A percentile compares a stretch with the other conserved stretches of the same genome.
phyloP scores from a whole-genome alignment of 2,329 filamentous ascomycete species.

The Pseudogymnoascus sp. region DNA sequence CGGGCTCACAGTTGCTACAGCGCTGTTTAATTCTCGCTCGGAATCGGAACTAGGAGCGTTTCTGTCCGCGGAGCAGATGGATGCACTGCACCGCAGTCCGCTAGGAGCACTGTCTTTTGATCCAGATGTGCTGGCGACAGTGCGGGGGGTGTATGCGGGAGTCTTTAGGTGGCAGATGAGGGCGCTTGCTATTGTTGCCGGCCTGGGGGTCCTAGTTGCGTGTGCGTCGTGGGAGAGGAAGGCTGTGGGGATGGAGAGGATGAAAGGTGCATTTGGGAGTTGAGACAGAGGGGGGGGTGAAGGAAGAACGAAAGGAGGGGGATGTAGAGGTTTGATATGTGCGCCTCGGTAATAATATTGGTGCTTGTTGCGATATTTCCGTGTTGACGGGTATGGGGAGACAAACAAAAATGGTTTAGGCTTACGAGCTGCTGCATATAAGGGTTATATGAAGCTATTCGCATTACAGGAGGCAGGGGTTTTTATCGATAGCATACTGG shows the following conservation, averaged over 20 bases:
- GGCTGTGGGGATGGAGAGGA: slow-evolving; percentile 2
- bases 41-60: neutral
- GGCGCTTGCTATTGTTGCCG: neutral
- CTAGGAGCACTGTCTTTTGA: neutral
- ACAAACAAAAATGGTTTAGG: neutral
- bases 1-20: slow-evolving; percentile 51
- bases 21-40: slow-evolving; percentile 36
- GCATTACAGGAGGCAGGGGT: neutral
- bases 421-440: neutral
- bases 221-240: neutral
- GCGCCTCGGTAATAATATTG: neutral
- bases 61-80: neutral
- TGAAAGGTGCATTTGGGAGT: neutral
- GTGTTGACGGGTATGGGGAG: neutral
- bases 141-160: neutral
- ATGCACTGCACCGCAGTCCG: neutral
- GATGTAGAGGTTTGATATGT: neutral
- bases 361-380: neutral
- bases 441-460: neutral
- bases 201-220: neutral
- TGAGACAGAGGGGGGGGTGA: neutral
- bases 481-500: neutral
- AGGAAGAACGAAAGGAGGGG: neutral
- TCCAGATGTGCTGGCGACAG: neutral
- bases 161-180: neutral